Percentiles rank a stretch among this genome's conserved stretches.
phyloP scores from a whole-genome alignment of 148 eudicot species.

The Selenicereus undatus region DNA sequence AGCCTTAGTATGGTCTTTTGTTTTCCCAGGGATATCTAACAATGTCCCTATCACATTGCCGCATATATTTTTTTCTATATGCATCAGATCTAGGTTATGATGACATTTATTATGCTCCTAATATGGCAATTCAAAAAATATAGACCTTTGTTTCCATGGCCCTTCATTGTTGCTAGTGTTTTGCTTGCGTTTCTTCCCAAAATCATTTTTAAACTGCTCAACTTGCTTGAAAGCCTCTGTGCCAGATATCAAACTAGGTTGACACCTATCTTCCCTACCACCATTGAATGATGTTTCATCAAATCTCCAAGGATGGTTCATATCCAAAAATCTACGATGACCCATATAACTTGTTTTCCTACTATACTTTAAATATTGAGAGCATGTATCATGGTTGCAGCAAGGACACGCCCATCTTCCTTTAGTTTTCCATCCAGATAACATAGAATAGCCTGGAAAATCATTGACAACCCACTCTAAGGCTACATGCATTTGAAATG shows the following conservation, averaged over 20 bases:
- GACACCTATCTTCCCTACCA: background rate
- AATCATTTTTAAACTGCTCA: background rate
- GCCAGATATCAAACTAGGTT: background rate
- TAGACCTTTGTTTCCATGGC: background rate
- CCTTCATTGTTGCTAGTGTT: no score
- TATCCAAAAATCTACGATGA: background rate
- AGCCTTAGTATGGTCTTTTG: background rate
- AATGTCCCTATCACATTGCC: background rate
- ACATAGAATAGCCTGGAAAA: background rate
- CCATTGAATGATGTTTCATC: slow-evolving; percentile 8
- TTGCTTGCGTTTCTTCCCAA: background rate
- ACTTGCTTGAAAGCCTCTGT: background rate
- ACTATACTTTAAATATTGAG: no score
- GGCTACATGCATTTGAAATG: slow-evolving; percentile 6
- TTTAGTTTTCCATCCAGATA: background rate
- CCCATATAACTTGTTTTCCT: background rate
- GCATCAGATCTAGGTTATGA: background rate
- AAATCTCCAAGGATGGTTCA: background rate
- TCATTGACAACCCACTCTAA: slow-evolving; percentile 4
- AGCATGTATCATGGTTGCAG: no score
- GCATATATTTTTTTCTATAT: background rate
- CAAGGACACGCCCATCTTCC: background rate
- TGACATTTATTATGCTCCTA: background rate
- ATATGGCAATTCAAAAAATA: background rate
- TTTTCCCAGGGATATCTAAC: background rate